Evolutionary conservation across 768 basidiomycete species (phyloP).

Genomic region (Polyporus arcularius): DNA sequence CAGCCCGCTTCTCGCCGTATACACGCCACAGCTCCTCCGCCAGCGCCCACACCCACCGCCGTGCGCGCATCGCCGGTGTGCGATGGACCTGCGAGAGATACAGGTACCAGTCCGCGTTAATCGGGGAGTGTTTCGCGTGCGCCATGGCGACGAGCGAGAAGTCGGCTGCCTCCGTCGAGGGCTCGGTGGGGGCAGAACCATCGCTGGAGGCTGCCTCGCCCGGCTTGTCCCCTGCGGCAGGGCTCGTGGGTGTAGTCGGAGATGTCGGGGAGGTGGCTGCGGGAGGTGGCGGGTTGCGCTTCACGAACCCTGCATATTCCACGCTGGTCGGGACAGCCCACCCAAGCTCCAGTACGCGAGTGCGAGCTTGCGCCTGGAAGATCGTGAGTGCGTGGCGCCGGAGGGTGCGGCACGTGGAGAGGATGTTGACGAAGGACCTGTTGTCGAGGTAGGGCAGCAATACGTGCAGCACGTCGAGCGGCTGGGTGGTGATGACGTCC

Average conservation of each 20-base stretch:
- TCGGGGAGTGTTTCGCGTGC: constrained; percentile 2
- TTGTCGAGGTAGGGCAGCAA: constrained; percentile 26
- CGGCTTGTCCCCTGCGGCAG: not conserved
- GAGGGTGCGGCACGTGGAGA: constrained; percentile 30
- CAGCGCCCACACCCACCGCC: constrained; percentile 30
- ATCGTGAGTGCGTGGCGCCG: constrained; percentile 26
- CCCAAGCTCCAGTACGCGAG: constrained; percentile 24
- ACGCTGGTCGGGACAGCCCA: constrained; percentile 27
- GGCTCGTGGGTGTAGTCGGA: not conserved
- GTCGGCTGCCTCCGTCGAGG: not conserved
- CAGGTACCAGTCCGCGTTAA: constrained; percentile 29
- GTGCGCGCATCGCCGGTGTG: constrained; percentile 27
- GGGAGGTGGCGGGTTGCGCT: not conserved
- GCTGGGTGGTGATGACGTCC: constrained; percentile 23
- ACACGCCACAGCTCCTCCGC: constrained; percentile 22
- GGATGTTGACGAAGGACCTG: constrained; percentile 24
- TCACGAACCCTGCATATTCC: constrained; percentile 15
- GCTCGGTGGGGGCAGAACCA: too few species aligned
- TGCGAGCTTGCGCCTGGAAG: constrained; percentile 27
- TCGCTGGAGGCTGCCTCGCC: too few species aligned
- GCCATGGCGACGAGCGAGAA: constrained; percentile 16
- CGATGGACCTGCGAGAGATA: constrained; percentile 30
- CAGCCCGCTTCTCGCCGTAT: not conserved
- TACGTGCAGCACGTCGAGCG: constrained; percentile 27
- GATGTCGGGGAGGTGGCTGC: not conserved